Evolutionary conservation across 2,329 filamentous ascomycete genomes (phyloP), one percentile per base, ranked within the genome.

Genomic region (Amauroascus verrucosus): DNA sequence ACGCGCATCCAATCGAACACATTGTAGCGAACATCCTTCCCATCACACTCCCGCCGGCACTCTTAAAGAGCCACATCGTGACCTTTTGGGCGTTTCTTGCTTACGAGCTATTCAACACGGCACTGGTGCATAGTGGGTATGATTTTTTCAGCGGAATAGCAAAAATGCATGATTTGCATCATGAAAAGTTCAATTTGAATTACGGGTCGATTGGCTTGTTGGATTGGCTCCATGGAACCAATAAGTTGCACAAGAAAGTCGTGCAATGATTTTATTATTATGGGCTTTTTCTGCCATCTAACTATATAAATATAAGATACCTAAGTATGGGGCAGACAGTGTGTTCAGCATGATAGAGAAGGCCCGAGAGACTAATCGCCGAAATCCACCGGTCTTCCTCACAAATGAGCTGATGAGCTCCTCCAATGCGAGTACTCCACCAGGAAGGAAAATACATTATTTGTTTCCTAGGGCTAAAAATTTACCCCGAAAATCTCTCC

Each of bases 1-100:
- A 78, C 58, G 77, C 77, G 0, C 78, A 80, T 58, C 77, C 77
- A 0, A 54, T 76, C n/a, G 79, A 81, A 63, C 77, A 80, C 59
- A 56, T 81, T 2, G 53, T 78, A 9, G 75, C 77, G 14, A 80
- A 80, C 57, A 68, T 72, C 6, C 61, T 80, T 22, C 78, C 78
- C 0, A 72, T 80, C 2, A 69, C 68, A 1, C 62, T 80, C 30
- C 77, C 77, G 7, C 73, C 76, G 2, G 56, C 74, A 56, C 46
- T 78, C 1, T 59, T 79, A 13, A 56, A 64, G 2, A 65, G 72
- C 1, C 78, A 81, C 56, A 64, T 80, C 3, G 38, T 81, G n/a
- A 78, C 77, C 0, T 70, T 76, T 60, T 79, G 75, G 75, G 57
- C 63, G 1, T 81, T 77, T 56, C 56, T 79, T 41, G 71, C 67